A percentile compares a stretch with the other conserved stretches of the same genome.
These are phyloP conservation scores for Trametes villosa DNA, from an alignment of 768 basidiomycete species.

Conservation along the genomic window DNA sequence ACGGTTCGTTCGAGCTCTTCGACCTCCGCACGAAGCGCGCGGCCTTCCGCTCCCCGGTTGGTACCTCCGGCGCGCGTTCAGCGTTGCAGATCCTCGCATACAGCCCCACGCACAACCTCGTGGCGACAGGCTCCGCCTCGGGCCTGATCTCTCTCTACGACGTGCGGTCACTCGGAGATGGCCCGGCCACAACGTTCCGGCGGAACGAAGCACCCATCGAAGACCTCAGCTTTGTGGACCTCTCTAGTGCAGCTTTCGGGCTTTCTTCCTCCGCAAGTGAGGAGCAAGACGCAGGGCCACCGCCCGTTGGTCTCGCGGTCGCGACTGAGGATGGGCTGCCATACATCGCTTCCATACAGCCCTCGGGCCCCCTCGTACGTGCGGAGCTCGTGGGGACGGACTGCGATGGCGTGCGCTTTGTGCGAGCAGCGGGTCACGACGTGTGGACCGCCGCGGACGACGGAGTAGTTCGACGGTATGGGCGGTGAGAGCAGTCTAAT, in stretches of 20 bases:
- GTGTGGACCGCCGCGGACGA: conserved; percentile 69
- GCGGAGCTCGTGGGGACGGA: conserved; percentile 63
- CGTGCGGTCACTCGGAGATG: conserved; percentile 43
- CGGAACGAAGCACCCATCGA: conserved; percentile 55
- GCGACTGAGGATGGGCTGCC: conserved; percentile 65
- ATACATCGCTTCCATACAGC: conserved; percentile 49
- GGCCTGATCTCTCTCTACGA: conserved; percentile 64
- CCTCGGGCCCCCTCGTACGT: conserved; percentile 43
- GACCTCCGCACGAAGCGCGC: conserved; percentile 50
- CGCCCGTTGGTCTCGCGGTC: conserved; percentile 47
- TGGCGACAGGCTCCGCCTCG: conserved; percentile 61
- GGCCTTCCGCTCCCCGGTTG: conserved; percentile 31
- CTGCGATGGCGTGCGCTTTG: conserved; percentile 58
- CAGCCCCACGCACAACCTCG: conserved; percentile 42
- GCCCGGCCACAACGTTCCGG: conserved; percentile 41
- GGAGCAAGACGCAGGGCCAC: neutral
- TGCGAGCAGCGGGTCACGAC: conserved; percentile 41
- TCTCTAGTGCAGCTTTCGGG: neutral
- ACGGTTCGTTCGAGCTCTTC: conserved; percentile 58
- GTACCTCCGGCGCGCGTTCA: conserved; percentile 33
- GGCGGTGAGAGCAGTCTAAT: too few species aligned
- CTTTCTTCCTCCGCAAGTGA: neutral
- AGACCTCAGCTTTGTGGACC: conserved; percentile 40
- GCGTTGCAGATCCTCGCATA: conserved; percentile 52
- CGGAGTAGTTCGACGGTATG: conserved; percentile 59